Conservation (phyloP, 768 basidiomycete species). For the Saitozyma sp. region DNA sequence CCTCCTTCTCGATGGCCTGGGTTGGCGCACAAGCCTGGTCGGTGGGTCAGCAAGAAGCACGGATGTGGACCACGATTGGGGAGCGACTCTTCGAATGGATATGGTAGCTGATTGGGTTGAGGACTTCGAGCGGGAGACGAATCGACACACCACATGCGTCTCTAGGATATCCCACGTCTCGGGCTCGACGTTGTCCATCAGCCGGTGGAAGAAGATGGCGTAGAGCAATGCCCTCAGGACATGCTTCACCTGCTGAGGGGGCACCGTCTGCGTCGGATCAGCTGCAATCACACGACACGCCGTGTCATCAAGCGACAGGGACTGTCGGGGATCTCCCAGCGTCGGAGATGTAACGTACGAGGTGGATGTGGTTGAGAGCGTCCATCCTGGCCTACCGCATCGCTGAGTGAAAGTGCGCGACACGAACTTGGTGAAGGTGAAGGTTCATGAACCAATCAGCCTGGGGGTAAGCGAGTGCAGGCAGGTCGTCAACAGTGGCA, state of each 20-base stretch:
- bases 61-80: neutral
- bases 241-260: slow-evolving; percentile 23
- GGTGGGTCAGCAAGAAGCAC: neutral
- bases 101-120: too few species aligned
- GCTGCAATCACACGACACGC: too few species aligned
- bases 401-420: too few species aligned
- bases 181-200: slow-evolving; percentile 35
- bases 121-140: neutral
- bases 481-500: too few species aligned
- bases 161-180: slow-evolving; percentile 36
- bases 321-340: too few species aligned
- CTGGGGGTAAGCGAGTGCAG: too few species aligned
- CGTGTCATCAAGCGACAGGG: too few species aligned
- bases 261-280: slow-evolving; percentile 21
- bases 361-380: neutral
- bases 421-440: too few species aligned
- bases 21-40: slow-evolving; percentile 12
- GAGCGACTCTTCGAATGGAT: too few species aligned
- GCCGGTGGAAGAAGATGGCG: slow-evolving; percentile 43
- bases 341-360: neutral
- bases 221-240: slow-evolving; percentile 27
- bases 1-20: slow-evolving; percentile 15
- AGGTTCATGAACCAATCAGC: too few species aligned
- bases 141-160: slow-evolving; percentile 32
- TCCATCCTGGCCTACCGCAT: neutral